Base-by-base conservation (phyloP, 257 asterid genomes). In the Paulownia fortunei region DNA sequence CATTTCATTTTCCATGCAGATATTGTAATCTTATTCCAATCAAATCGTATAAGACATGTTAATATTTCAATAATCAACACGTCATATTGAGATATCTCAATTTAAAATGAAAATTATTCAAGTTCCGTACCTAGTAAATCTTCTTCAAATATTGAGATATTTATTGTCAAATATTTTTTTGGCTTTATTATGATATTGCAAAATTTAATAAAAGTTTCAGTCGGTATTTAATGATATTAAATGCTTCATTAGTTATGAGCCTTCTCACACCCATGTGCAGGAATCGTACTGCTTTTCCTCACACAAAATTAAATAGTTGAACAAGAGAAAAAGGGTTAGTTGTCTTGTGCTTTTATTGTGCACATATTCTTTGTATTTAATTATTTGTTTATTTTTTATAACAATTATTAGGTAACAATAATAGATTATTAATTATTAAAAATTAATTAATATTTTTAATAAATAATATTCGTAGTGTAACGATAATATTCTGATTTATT, bases 1-100 rank as follows among this genome's bases (percentile, higher is more conserved):
- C 74, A 55, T 72, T 18, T 79, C 77, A 60, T 60, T 69, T 70
- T 79, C 63, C 75, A 79, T 64, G 69, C 73, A 72, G 56, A 24
- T 72, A 8, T 54, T 47, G 39, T 41, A 72, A 77, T 82, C 55
- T 51, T 71, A 21, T 30, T 44, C 10, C 62, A 44, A 47, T 73
- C 56, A 54, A 65, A 65, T 70, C 55, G 24, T 62, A 11, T 34
- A 23, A 63, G 27, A 62, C 52, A 27, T n/a, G n/a, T n/a, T n/a
- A n/a, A n/a, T n/a, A n/a, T n/a, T 3, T 11, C 18, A 5, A 73
- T 1, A 42, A 34, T 24, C 7, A n/a, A 63, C 49, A 30, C 9
- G 11, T 64, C 36, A 55, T 51, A 36, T 13, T 9, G 23, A 52
- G 62, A 56, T 56, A 56, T 51, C 36, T 56, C n/a, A 32, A 32